Percentiles rank a stretch among this genome's conserved stretches.
These are phyloP conservation scores for Haplosporangium sp. DNA, from an alignment of 371 early-diverging fungal genomes.

Conservation along the genomic window DNA sequence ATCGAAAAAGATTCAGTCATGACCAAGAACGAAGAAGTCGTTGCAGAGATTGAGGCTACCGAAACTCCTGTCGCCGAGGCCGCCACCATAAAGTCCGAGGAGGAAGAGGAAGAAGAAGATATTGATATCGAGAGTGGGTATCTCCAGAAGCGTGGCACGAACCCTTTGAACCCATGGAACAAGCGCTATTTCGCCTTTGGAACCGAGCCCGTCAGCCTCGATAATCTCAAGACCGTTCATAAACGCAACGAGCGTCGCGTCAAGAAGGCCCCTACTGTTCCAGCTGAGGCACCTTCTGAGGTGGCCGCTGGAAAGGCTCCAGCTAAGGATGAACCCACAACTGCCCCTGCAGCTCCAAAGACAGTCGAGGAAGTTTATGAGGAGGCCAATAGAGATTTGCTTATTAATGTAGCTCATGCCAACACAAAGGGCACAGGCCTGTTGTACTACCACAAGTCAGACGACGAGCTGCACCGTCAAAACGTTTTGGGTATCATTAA, in stretches of 20 bases:
- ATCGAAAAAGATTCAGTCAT: slow-evolving; percentile 4
- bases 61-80: slow-evolving; percentile 25
- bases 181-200: slow-evolving; percentile 60
- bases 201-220: slow-evolving; percentile 46
- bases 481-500: slow-evolving; percentile 60
- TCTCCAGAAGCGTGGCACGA: slow-evolving; percentile 57
- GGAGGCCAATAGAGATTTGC: slow-evolving; percentile 52
- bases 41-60: slow-evolving; percentile 16
- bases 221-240: slow-evolving; percentile 55
- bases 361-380: slow-evolving; percentile 55
- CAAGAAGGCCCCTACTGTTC: slow-evolving; percentile 32
- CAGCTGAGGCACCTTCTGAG: slow-evolving; percentile 26
- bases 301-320: slow-evolving; percentile 47
- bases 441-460: slow-evolving; percentile 59
- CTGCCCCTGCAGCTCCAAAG: slow-evolving; percentile 15
- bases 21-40: slow-evolving; percentile 36
- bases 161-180: slow-evolving; percentile 60
- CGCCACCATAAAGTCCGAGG: slow-evolving; percentile 25
- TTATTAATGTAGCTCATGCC: slow-evolving; percentile 60
- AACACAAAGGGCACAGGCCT: slow-evolving; percentile 57
- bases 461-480: slow-evolving; percentile 43
- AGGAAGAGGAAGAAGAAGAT: slow-evolving; percentile 45
- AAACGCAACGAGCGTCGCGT: slow-evolving; percentile 57
- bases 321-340: slow-evolving; percentile 27
- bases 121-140: slow-evolving; percentile 52